Base-by-base conservation (phyloP, 2,329 filamentous ascomycete species). In the Helicocarpus griseus region DNA sequence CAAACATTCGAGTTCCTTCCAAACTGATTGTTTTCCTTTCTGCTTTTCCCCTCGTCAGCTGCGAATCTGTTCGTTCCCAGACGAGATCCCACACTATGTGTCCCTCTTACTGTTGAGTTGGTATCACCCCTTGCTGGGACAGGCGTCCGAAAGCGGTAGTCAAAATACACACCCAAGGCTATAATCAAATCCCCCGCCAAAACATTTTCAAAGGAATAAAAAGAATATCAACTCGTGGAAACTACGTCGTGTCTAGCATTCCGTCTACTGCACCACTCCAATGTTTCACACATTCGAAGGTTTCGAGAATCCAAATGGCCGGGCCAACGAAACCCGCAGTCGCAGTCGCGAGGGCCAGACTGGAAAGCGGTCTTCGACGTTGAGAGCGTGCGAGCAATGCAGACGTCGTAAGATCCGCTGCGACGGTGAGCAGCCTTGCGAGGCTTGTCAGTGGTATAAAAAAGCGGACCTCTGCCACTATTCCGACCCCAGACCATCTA, bases 321-420 rank as follows among this genome's bases (percentile, higher is more conserved):
- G 49, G 61, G 61, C 22, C 56, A 63, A 19, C 46, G 59, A 48
- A 26, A 53, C 58, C 47, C 61, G 61, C 29, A 61, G 62, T 48
- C 61, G 63, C 31, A 62, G 51, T 22, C 60, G 58, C 9, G 64
- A 69, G 35, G 66, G 67, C 35, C 64, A 67, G 45, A 67, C 65
- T 29, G 61, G 61, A 35, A 64, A 64, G 9, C 58, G 69, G 50
- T 65, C 69, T 33, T 70, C 68, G 8, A 71, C 68, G 5, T 58
- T 69, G 14, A 66, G 69, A 9, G 85, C 85, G 35, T 89, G 85
- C 65, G 82, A 85, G 45, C 85, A 87, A 60, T 89, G 87, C 70
- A 83, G 89, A 63, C 78, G 87, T 58, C 79, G 87, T 55, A 93
- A 91, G 69, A 91, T 91, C 51, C 83, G 87, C 56, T 93, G 87